Evolutionary conservation across 1,139 yeast species (phyloP).

Genomic region (Magnusiomyces paraingens): DNA sequence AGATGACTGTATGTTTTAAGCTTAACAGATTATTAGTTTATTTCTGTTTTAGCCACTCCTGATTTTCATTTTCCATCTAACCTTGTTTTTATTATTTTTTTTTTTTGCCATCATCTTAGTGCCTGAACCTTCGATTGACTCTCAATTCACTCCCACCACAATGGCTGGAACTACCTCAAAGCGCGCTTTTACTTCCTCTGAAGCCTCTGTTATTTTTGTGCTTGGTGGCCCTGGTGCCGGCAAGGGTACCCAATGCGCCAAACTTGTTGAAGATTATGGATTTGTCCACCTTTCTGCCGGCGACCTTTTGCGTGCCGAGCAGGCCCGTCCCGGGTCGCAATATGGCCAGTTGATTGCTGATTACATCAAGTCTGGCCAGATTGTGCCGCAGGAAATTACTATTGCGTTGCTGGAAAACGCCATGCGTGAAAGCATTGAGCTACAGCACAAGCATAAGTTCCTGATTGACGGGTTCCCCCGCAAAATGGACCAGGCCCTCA

Average conservation of each 20-base stretch:
- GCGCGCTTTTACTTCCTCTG: conserved; percentile 49
- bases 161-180: conserved; percentile 29
- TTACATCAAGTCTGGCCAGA: conserved; percentile 81
- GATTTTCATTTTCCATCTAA: neutral
- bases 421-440: conserved; percentile 44
- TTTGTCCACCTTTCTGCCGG: conserved; percentile 93
- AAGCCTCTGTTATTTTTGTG: conserved; percentile 77
- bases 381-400: conserved; percentile 95
- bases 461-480: conserved; percentile 96
- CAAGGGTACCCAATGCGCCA: conserved; percentile 93
- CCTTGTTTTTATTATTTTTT: neutral
- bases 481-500: conserved; percentile 95
- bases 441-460: conserved; percentile 55
- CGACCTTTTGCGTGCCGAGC: conserved; percentile 89
- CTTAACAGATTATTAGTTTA: neutral
- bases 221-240: conserved; percentile 86
- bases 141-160: conserved; percentile 7
- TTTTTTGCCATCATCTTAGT: conserved; percentile 4
- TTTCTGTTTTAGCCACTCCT: neutral
- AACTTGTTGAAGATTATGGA: conserved; percentile 68
- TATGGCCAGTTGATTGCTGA: conserved; percentile 81
- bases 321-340: conserved; percentile 70
- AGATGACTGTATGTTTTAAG: conserved; percentile 11
- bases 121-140: conserved; percentile 15
- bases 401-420: conserved; percentile 78